These are phyloP conservation scores for Blastocrithidia nonstop DNA, from an alignment of 208 protist genomes.

Conservation along the genomic window DNA sequence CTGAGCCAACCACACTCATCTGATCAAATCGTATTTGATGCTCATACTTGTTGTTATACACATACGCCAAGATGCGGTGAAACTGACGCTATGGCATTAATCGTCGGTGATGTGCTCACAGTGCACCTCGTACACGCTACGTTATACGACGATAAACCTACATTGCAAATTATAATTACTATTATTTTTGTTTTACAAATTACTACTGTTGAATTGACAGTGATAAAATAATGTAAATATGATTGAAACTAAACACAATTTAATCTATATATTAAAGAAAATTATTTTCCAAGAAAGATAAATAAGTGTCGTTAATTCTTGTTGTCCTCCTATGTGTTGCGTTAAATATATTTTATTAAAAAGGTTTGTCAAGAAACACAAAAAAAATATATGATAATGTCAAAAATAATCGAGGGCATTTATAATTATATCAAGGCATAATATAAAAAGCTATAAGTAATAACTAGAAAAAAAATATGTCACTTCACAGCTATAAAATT, in stretches of 20 bases:
- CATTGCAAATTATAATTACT: constrained; percentile 20
- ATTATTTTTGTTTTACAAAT: not conserved
- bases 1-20: constrained; percentile 75
- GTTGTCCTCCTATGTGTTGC: too few relatives aligned
- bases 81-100: constrained; percentile 85
- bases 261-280: constrained; percentile 4
- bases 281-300: too few relatives aligned
- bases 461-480: too few relatives aligned
- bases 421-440: too few relatives aligned
- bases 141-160: constrained; percentile 83
- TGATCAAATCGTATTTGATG: constrained; percentile 83
- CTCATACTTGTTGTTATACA: constrained; percentile 91
- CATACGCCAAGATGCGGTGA: constrained; percentile 83
- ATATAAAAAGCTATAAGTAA: too few relatives aligned
- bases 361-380: too few relatives aligned
- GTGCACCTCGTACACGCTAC: constrained; percentile 72
- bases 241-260: not conserved
- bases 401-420: too few relatives aligned
- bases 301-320: too few relatives aligned
- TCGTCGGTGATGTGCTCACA: constrained; percentile 85
- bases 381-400: too few relatives aligned
- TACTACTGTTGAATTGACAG: not conserved
- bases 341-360: too few relatives aligned
- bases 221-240: not conserved
- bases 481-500: too few relatives aligned